Evolutionary conservation across 805 yeast species (phyloP).

Genomic region (Pichia exigua): DNA sequence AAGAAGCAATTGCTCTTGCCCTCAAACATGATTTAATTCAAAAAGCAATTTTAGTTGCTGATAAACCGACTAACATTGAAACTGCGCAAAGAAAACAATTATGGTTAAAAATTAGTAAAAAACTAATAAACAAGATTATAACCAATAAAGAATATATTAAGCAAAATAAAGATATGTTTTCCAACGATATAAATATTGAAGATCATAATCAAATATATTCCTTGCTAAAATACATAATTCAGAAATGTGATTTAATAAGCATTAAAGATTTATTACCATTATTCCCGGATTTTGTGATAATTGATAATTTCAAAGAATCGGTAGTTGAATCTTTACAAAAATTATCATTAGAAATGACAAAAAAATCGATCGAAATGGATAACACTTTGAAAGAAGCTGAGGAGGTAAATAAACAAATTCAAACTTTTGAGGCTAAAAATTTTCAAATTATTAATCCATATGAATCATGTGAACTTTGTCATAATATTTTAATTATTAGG

Average conservation of each 20-base stretch:
- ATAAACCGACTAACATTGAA: conserved; percentile 33
- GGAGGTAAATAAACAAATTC: conserved; percentile 53
- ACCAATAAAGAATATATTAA: conserved; percentile 22
- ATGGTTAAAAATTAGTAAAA: conserved; percentile 62
- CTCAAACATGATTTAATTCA: conserved; percentile 51
- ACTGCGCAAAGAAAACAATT: conserved; percentile 50
- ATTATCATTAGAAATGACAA: conserved; percentile 58
- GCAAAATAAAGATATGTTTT: conserved; percentile 15
- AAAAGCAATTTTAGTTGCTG: conserved; percentile 51
- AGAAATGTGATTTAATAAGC: conserved; percentile 43
- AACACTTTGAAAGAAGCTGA: conserved; percentile 55
- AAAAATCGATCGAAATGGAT: conserved; percentile 66
- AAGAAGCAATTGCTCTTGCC: conserved; percentile 76
- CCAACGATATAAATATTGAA: not conserved
- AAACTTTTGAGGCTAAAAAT: conserved; percentile 38
- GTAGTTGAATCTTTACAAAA: conserved; percentile 71
- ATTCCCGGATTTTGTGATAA: conserved; percentile 75
- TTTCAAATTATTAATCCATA: conserved; percentile 73
- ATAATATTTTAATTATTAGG: conserved; percentile 58
- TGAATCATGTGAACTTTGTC: conserved; percentile 70
- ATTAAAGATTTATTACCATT: conserved; percentile 79
- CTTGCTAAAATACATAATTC: conserved; percentile 31
- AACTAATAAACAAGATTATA: conserved; percentile 33
- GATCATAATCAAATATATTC: conserved; percentile 23
- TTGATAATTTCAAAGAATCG: conserved; percentile 79